These are phyloP conservation scores for Linum tenue DNA, from an alignment of 345 rosid species.

Conservation along the genomic window DNA sequence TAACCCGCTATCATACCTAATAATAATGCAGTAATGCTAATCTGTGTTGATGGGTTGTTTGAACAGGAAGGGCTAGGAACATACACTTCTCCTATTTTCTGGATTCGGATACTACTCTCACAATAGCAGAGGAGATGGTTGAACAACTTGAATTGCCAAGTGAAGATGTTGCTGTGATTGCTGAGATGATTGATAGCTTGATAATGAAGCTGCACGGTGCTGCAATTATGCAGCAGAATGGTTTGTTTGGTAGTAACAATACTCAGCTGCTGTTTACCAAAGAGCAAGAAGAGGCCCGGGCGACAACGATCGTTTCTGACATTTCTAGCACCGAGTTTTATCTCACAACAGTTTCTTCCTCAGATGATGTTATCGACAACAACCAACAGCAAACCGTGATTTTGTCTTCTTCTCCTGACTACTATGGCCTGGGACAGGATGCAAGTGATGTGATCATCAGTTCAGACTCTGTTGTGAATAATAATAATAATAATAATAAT, in stretches of 20 bases:
- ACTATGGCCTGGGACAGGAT: constrained; percentile 15
- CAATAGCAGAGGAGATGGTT: constrained; percentile 81
- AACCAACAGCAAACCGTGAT: constrained; percentile 1
- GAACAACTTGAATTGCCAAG: constrained; percentile 60
- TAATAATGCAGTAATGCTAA: not conserved
- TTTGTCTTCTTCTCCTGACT: constrained; percentile 16
- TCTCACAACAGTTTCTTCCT: constrained; percentile 12
- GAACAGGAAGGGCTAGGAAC: constrained; percentile 53
- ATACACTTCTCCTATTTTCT: constrained; percentile 64
- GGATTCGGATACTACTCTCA: constrained; percentile 58
- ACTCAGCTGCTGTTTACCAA: constrained; percentile 14
- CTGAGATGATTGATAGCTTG: constrained; percentile 64
- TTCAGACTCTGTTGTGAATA: constrained; percentile 13
- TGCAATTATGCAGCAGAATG: constrained; percentile 22
- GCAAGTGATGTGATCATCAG: constrained; percentile 5
- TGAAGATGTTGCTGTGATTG: constrained; percentile 50
- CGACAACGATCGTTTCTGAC: constrained; percentile 34
- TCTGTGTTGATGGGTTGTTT: constrained; percentile 2
- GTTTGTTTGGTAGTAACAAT: constrained; percentile 15
- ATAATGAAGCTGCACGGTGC: constrained; percentile 43
- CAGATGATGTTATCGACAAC: constrained; percentile 16
- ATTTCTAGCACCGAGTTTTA: constrained; percentile 36
- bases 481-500: constrained; percentile 8
- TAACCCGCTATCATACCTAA: not conserved
- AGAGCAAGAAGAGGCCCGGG: constrained; percentile 16